These are phyloP conservation scores for Fusarium abutilonis DNA, from an alignment of 2,329 filamentous ascomycete species.

Conservation along the genomic window DNA sequence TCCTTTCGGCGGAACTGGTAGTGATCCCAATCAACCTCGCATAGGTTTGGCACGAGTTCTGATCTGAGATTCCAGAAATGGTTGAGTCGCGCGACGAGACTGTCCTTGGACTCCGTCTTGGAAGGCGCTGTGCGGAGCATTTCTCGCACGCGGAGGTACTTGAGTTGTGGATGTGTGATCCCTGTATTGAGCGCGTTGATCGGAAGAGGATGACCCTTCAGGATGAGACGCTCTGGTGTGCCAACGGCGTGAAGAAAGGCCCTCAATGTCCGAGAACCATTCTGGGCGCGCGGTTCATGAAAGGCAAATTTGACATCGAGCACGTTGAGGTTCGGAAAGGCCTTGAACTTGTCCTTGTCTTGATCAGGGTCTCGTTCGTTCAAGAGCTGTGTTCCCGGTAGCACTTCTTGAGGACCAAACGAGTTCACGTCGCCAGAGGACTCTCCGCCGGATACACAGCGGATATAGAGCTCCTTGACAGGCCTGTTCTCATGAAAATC, in stretches of 20 bases:
- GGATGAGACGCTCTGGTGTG: conserved; percentile 12
- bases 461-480: conserved; percentile 16
- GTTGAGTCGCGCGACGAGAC: conserved; percentile 11
- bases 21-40: conserved; percentile 29
- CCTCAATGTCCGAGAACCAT: conserved; percentile 17
- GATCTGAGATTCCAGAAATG: conserved; percentile 15
- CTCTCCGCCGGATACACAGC: conserved; percentile 16
- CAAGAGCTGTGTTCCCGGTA: conserved; percentile 8
- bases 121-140: not conserved
- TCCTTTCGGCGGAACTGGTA: conserved; percentile 27
- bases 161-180: conserved; percentile 10
- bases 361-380: not conserved
- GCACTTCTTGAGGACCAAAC: not conserved
- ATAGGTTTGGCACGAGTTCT: conserved; percentile 15
- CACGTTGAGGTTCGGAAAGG: conserved; percentile 16
- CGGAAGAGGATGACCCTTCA: conserved; percentile 17
- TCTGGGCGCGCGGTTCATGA: not conserved
- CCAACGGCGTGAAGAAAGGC: conserved; percentile 26
- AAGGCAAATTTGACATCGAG: conserved; percentile 16
- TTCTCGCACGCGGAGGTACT: conserved; percentile 19
- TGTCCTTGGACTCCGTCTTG: not conserved
- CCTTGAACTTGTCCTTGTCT: conserved; percentile 24
- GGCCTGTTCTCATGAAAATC: conserved; percentile 19
- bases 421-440: not conserved
- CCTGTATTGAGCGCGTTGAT: conserved; percentile 1